Evolutionary conservation across 345 rosid genomes (phyloP), one percentile per base, ranked within the genome.

Genomic region (Populus ilicifolia): DNA sequence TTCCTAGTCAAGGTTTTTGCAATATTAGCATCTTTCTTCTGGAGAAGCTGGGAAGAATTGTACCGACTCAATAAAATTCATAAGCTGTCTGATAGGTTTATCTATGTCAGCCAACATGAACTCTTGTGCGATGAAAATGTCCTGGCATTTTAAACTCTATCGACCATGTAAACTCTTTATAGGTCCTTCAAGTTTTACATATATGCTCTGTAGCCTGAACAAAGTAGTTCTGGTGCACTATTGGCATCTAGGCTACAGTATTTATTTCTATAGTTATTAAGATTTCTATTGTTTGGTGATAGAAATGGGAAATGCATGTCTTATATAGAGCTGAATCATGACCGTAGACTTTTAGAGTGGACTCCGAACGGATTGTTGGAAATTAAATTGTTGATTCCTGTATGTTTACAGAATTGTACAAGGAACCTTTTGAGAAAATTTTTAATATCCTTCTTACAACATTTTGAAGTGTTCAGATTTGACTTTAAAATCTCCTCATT

Each of bases 41-140:
- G 44, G 44, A 73, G 41, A 41, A 48, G 3, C 36, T 41, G 50
- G 11, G 38, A 56, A 52, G 23, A 9, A 20, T 59, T 79, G 59
- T 74, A 17, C 74, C 70, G 41, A 18, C 63, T 75, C 44, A 11
- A 39, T 64, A 10, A 65, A 65, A 56, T 75, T 29, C 44, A 72
- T 72, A 29, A 29, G 41, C n/a, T 66, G 21, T 30, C 8, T 33
- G 44, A 41, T 41, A 10, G 44, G 13, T 41, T 41, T 2, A 10
- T 41, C 44, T 10, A 41, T 41, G 44, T 41, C 44, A 41, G 13
- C 44, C 0, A 41, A 41, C 13, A 10, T 41, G 44, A 41, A 10
- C 0, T 41, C 44, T 41, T 41, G 0, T 41, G 44, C 44, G 29
- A 68, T 36, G 72, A 68, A 64, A 39, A 21, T 29, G 21, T 50